Evolutionary conservation across 768 basidiomycete species (phyloP), one percentile per base, ranked within the genome.

Genomic region (Collybiopsis luxurians): DNA sequence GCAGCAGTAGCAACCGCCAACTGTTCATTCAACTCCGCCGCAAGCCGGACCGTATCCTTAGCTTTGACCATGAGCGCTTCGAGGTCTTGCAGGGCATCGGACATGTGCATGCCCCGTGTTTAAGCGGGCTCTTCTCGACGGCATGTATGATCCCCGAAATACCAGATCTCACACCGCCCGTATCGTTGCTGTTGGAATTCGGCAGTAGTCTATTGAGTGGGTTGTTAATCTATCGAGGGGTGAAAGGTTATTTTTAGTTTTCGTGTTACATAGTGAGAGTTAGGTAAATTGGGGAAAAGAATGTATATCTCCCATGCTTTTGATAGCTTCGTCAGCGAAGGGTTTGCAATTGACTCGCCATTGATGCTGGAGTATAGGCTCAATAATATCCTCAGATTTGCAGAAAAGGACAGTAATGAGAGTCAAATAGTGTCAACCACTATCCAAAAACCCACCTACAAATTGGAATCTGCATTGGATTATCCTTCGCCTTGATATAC

Each of bases 321-420:
- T 85, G 68, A 96, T 80, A 5, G 91, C 93, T 64, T 95, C 92
- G 52, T 93, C 88, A 0, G 96, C 95, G 51, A 98, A 75, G 1
- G 89, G 88, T 70, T 92, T 85, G 75, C 95, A 96, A 70, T 87
- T 85, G 34, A 99, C 89, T 95, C 96, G 98, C 97, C 97, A 99
- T 68, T 99, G 97, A 0, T 97, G 97, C 71, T 97, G 98, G 64
- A 98, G 75, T 21, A 98, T 76, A 1, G 92, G 89, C 71, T 99
- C 96, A 61, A 98, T 97, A 53, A 99, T 72, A 68, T 99, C 96
- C 1, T 96, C 96, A 2, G 94, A 97, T 81, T 97, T 96, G 63
- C 91, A 6, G 31, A 34, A 5, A 34, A 34, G 61, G 2, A 21
- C 23, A 24, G 36, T 21, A 23, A 66, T 1, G 62, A 59, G 53